These are phyloP conservation scores for Inga oerstediana DNA, from an alignment of 306 rosid genomes.

Conservation along the genomic window DNA sequence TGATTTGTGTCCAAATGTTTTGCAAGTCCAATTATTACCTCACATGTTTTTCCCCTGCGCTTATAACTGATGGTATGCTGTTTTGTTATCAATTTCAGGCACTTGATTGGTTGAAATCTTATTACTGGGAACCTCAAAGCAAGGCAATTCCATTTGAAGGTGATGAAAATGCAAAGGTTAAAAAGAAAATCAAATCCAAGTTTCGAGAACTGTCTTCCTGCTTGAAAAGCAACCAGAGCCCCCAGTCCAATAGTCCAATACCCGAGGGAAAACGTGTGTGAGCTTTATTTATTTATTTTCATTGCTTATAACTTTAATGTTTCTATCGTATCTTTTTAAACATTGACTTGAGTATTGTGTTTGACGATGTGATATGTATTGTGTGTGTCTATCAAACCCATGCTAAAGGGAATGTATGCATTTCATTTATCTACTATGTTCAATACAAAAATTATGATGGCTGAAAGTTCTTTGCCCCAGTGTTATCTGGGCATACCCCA, in stretches of 20 bases:
- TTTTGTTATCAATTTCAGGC: conserved; percentile 64
- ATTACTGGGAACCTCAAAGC: conserved; percentile 96
- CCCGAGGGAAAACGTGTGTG: conserved; percentile 67
- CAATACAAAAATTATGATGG: conserved; percentile 16
- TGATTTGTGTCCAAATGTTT: conserved; percentile 3
- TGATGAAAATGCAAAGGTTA: conserved; percentile 46
- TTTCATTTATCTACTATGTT: background rate
- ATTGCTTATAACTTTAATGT: conserved; percentile 4
- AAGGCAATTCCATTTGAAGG: conserved; percentile 81
- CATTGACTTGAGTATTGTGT: background rate
- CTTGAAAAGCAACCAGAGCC: conserved; percentile 53
- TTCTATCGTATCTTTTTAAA: background rate
- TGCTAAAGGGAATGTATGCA: background rate
- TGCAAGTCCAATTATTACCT: conserved; percentile 9
- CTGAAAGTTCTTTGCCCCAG: conserved; percentile 5
- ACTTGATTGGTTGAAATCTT: conserved; percentile 86
- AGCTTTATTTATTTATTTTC: conserved; percentile 26
- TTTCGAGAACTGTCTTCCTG: conserved; percentile 60
- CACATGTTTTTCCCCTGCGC: background rate
- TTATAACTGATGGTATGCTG: background rate
- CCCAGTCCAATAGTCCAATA: conserved; percentile 38
- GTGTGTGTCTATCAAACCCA: conserved; percentile 1
- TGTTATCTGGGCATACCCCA: background rate
- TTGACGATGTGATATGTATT: background rate
- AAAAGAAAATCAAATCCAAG: conserved; percentile 64